phyloP scores from a whole-genome alignment of 2,329 filamentous ascomycete species.

The Stenocarpella maydis region DNA sequence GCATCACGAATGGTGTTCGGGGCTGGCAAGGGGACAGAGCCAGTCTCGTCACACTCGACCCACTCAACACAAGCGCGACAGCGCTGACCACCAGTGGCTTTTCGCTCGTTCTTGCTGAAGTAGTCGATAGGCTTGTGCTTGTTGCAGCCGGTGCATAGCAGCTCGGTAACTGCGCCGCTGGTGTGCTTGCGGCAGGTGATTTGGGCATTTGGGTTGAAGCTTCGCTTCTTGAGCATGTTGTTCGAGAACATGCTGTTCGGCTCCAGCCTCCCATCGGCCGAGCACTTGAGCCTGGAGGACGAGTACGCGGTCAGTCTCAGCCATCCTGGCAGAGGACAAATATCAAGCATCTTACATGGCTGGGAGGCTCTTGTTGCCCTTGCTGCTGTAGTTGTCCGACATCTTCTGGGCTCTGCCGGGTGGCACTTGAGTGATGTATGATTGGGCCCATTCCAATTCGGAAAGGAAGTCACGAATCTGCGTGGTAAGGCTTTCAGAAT shows the following conservation, averaged over 20 bases:
- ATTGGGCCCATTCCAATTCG: neutral
- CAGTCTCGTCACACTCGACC: slow-evolving; percentile 21
- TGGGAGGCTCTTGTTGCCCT: slow-evolving; percentile 18
- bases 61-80: slow-evolving; percentile 32
- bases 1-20: slow-evolving; percentile 10
- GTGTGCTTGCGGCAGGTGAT: slow-evolving; percentile 33
- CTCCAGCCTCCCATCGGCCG: slow-evolving; percentile 31
- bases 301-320: neutral
- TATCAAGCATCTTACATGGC: neutral
- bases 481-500: neutral
- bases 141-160: slow-evolving; percentile 27
- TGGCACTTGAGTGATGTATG: neutral
- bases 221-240: slow-evolving; percentile 33
- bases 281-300: slow-evolving; percentile 27
- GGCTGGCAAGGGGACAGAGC: slow-evolving; percentile 15
- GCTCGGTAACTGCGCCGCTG: slow-evolving; percentile 1
- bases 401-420: neutral
- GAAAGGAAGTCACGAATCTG: neutral
- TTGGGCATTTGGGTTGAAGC: neutral
- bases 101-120: slow-evolving; percentile 32
- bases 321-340: neutral
- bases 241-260: slow-evolving; percentile 27
- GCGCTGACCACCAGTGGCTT: slow-evolving; percentile 14
- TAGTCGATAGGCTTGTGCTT: neutral
- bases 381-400: slow-evolving; percentile 7